phyloP scores from a whole-genome alignment of 2,329 filamentous ascomycete genomes.

The Diaporthe nobilis region DNA sequence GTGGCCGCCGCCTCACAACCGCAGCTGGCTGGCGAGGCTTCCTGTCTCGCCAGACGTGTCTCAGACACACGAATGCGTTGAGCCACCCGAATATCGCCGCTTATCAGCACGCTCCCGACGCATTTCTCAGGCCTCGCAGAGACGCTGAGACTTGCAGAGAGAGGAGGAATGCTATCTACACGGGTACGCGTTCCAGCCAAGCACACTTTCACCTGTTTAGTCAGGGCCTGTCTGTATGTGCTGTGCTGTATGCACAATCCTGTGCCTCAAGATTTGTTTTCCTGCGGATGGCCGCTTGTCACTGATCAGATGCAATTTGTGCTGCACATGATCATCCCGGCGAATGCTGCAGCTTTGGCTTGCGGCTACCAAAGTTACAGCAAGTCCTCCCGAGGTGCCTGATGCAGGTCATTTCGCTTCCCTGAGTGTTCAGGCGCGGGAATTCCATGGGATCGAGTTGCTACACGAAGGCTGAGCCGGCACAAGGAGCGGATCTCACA shows the following conservation, averaged over 20 bases:
- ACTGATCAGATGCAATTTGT: conserved; percentile 8
- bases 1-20: conserved; percentile 33
- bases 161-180: conserved; percentile 15
- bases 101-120: conserved; percentile 19
- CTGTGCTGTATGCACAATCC: conserved; percentile 13
- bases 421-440: background rate
- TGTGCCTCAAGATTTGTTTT: background rate
- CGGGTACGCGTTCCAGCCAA: conserved; percentile 19
- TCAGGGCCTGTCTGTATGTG: background rate
- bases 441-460: background rate
- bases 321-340: background rate
- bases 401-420: conserved; percentile 28
- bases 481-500: conserved; percentile 12
- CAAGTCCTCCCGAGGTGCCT: conserved; percentile 23
- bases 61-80: conserved; percentile 38
- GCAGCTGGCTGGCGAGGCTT: conserved; percentile 37
- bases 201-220: conserved; percentile 1
- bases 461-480: background rate
- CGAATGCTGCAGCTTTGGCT: conserved; percentile 20
- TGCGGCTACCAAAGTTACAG: conserved; percentile 22
- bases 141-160: conserved; percentile 4
- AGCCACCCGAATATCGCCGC: conserved; percentile 31
- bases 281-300: conserved; percentile 19
- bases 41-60: conserved; percentile 37
- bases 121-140: conserved; percentile 16